A percentile compares a stretch with the other conserved stretches of the same genome.
These are phyloP conservation scores for Eucommia ulmoides DNA, from an alignment of 257 asterid genomes.

Conservation along the genomic window DNA sequence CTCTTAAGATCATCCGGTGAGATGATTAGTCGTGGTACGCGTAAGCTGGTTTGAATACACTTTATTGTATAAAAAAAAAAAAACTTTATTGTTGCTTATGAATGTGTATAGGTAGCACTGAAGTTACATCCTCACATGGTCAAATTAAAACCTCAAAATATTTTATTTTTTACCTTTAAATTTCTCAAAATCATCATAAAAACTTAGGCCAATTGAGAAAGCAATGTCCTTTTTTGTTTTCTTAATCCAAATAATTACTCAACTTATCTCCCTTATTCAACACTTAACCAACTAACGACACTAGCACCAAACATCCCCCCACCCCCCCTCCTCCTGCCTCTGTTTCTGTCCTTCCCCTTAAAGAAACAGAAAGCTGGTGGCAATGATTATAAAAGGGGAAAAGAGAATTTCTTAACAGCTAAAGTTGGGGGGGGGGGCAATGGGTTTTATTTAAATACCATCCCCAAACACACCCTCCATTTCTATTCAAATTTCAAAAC, in stretches of 20 bases:
- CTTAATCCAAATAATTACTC: not conserved
- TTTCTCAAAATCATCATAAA: not conserved
- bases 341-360: slow-evolving; percentile 1
- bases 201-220: not conserved
- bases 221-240: not conserved
- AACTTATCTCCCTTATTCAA: slow-evolving; percentile 1
- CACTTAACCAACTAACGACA: slow-evolving; percentile 9
- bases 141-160: not conserved
- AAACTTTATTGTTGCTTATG: too few species aligned
- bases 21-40: too few species aligned
- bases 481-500: slow-evolving; percentile 7
- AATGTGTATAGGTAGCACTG: not conserved
- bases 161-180: not conserved
- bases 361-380: slow-evolving; percentile 1
- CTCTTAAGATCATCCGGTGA: too few species aligned
- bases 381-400: not conserved
- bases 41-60: too few species aligned
- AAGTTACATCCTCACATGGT: not conserved
- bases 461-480: slow-evolving; percentile 2
- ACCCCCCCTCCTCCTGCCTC: not conserved
- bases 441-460: not conserved
- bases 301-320: slow-evolving; percentile 2
- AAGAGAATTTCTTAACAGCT: not conserved
- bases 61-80: too few species aligned
- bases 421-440: not conserved